These are phyloP conservation scores for Pyrenophora teres DNA, from an alignment of 2,329 filamentous ascomycete species.

Conservation along the genomic window DNA sequence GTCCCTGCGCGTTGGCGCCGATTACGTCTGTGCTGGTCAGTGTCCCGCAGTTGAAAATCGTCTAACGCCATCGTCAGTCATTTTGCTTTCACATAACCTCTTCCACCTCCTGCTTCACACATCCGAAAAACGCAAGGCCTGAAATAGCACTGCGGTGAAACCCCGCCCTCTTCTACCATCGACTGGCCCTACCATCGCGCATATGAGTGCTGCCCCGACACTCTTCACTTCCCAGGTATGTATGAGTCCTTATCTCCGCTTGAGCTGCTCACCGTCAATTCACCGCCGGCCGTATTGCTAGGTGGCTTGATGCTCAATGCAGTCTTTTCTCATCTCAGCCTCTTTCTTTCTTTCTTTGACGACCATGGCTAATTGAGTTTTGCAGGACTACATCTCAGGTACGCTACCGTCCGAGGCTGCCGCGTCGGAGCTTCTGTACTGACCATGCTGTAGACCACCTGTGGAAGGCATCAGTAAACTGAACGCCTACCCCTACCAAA, in stretches of 20 bases:
- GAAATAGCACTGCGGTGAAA: too few species aligned
- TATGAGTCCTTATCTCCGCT: slow-evolving; percentile 40
- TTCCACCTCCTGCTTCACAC: slow-evolving; percentile 10
- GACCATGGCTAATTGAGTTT: slow-evolving; percentile 43
- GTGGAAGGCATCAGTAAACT: slow-evolving; percentile 70
- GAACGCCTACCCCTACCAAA: slow-evolving; percentile 42
- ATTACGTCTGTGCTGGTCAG: neutral
- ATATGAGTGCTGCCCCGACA: slow-evolving; percentile 58
- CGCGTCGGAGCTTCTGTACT: slow-evolving; percentile 28
- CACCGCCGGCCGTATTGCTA: slow-evolving; percentile 17
- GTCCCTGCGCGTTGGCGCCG: slow-evolving; percentile 6
- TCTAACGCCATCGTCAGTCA: too few species aligned
- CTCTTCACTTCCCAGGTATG: slow-evolving; percentile 60
- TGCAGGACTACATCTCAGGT: slow-evolving; percentile 68
- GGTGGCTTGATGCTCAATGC: slow-evolving; percentile 12
- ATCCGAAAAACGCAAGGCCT: too few species aligned
- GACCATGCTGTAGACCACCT: slow-evolving; percentile 60
- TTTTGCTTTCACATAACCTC: neutral
- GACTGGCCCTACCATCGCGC: slow-evolving; percentile 39
- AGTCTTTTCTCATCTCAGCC: slow-evolving; percentile 7
- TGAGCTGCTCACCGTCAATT: slow-evolving; percentile 37
- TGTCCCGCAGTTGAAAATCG: too few species aligned
- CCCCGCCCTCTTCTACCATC: slow-evolving; percentile 32
- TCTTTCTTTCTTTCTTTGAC: slow-evolving; percentile 7
- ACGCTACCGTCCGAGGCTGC: slow-evolving; percentile 37